Conservation (phyloP, 2,329 filamentous ascomycete genomes). For the Neonectria magnoliae region DNA sequence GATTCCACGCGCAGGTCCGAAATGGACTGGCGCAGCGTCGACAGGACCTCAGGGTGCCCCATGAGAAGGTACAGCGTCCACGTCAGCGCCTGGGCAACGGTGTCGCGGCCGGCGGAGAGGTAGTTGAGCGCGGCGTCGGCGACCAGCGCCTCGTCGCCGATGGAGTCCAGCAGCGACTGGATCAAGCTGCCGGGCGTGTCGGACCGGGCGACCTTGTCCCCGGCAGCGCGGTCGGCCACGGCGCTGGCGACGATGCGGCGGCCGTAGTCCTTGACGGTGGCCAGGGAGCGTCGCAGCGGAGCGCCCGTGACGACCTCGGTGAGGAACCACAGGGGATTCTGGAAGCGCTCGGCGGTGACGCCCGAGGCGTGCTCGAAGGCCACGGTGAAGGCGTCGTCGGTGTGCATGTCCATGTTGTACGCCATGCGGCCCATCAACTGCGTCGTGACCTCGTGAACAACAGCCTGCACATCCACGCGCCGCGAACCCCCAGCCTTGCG, state of each 20-base stretch:
- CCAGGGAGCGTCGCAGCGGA: conserved; percentile 60
- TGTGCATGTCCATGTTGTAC: conserved; percentile 75
- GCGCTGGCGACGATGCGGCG: conserved; percentile 65
- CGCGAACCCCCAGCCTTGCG: conserved; percentile 37
- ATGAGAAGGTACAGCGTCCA: conserved; percentile 72
- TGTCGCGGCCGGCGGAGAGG: conserved; percentile 72
- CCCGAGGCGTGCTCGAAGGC: conserved; percentile 72
- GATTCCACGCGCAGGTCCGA: conserved; percentile 27
- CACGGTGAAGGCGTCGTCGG: conserved; percentile 66
- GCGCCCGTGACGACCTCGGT: conserved; percentile 63
- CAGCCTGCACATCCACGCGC: conserved; percentile 65
- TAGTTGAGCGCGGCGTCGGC: conserved; percentile 74
- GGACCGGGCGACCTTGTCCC: conserved; percentile 16
- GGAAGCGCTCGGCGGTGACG: conserved; percentile 68
- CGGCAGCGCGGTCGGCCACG: conserved; percentile 46
- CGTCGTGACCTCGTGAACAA: conserved; percentile 72
- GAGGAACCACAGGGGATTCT: conserved; percentile 71
- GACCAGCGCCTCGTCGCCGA: conserved; percentile 63
- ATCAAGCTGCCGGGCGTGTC: conserved; percentile 65
- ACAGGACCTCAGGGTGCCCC: conserved; percentile 54
- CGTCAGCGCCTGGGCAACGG: conserved; percentile 71
- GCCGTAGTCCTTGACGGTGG: conserved; percentile 65
- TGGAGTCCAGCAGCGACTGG: conserved; percentile 66
- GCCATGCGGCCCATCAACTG: conserved; percentile 75
- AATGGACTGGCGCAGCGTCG: conserved; percentile 57